phyloP scores from a whole-genome alignment of 2,329 filamentous ascomycete genomes.

The Exophiala viscosa region DNA sequence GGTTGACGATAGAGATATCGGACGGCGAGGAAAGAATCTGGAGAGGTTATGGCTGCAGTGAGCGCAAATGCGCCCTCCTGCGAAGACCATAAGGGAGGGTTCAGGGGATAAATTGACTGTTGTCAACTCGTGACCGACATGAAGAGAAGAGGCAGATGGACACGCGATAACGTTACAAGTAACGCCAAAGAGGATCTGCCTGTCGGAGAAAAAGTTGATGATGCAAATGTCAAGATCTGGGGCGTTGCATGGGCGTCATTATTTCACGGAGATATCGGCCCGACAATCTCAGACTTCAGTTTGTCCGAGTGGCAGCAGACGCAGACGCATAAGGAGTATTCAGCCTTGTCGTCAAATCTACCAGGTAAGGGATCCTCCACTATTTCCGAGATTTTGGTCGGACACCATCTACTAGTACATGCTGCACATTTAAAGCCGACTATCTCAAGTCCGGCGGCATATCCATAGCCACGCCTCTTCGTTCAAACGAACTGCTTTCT shows the following conservation, averaged over 20 bases:
- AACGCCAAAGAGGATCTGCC: slow-evolving; percentile 6
- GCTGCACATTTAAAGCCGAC: no score
- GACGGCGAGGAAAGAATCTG: background rate
- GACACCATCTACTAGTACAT: no score
- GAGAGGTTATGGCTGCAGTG: slow-evolving; percentile 17
- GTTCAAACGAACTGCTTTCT: slow-evolving; percentile 9
- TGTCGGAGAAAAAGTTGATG: slow-evolving; percentile 8
- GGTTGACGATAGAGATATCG: background rate
- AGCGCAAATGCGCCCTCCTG: slow-evolving; percentile 24
- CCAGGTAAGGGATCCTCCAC: no score
- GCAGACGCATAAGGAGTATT: no score
- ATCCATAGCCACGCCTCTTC: background rate
- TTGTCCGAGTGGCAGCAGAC: no score
- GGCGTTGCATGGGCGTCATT: no score
- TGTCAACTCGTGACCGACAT: background rate
- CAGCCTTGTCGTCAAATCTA: no score
- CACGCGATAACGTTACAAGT: slow-evolving; percentile 2
- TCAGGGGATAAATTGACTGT: background rate
- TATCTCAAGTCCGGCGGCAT: background rate
- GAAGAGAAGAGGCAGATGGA: background rate
- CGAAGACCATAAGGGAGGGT: slow-evolving; percentile 13
- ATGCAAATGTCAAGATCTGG: background rate
- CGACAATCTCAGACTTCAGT: background rate
- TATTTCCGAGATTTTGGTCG: no score
- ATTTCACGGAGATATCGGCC: background rate